Evolutionary conservation across 768 basidiomycete species (phyloP), one percentile per base, ranked within the genome.

Genomic region (Polyporus arcularius): DNA sequence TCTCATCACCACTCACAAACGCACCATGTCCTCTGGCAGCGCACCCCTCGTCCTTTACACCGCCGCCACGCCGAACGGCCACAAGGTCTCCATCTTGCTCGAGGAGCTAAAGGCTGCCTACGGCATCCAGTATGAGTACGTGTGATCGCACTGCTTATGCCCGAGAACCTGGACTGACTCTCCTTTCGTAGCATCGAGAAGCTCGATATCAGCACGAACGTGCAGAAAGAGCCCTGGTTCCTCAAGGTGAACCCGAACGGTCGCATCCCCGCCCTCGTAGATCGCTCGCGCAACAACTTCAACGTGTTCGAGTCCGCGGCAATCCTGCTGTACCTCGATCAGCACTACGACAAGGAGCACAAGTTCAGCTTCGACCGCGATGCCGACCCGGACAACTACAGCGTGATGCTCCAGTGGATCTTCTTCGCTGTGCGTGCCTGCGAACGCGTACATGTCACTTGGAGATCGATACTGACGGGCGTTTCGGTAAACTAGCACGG

Each of bases 161-260:
- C 46, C 21, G 6, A 26, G 46, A 10, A 43, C 15, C 42, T 16
- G 14, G 8, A 30, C 21, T 48, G 46, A 48, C 46, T 10, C 28
- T 15, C 26, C 21, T 11, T 15, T 30, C 21, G 26, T 71, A 87
- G 86, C 35, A 70, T 79, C 48, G 72, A 82, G 61, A 77, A 70
- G 46, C 80, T 95, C 65, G 75, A 84, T 59, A 78, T 94, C 63
- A 72, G 71, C 14, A 83, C 82, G 62, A 87, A 87, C 67, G 76
- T 78, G n/a, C 92, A 94, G 75, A 95, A 94, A 76, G 85, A 90
- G 69, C 81, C 81, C 0, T 92, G 88, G 88, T 94, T 88, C 75
- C 80, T 94, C 62, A 79, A 84, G 43, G 68, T 88, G 65, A 90
- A 90, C 71, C 89, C 87, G 7, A 90, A 88, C 62, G 87, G 87